Evolutionary conservation across 1,139 yeast genomes (phyloP).

Genomic region (Groenewaldozyma sp.): DNA sequence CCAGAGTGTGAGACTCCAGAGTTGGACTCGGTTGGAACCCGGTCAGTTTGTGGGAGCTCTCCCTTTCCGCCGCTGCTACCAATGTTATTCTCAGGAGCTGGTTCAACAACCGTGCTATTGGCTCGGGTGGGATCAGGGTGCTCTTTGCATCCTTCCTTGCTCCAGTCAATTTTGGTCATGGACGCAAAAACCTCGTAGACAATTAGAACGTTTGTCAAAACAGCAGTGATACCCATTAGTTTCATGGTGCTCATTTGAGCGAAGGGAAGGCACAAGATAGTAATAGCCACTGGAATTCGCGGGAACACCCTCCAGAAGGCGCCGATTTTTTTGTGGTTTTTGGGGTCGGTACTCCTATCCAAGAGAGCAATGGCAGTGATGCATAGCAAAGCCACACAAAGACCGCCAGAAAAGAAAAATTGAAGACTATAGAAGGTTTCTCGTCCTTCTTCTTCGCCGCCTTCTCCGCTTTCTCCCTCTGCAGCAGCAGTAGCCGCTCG

Average conservation of each 20-base stretch:
- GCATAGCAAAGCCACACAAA: constrained; percentile 34
- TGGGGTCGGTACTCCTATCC: constrained; percentile 36
- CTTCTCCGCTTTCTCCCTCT: constrained; percentile 6
- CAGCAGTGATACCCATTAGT: constrained; percentile 38
- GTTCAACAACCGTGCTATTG: too few relatives aligned
- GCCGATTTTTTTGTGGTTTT: constrained; percentile 23
- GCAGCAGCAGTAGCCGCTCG: too few relatives aligned
- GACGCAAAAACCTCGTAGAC: constrained; percentile 13
- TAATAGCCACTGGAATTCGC: constrained; percentile 27
- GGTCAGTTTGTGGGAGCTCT: too few relatives aligned
- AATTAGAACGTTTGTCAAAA: constrained; percentile 22
- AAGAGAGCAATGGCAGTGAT: constrained; percentile 34
- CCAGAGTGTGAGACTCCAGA: too few relatives aligned
- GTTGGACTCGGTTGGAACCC: too few relatives aligned
- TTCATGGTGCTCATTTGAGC: constrained; percentile 37
- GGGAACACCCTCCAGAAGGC: constrained; percentile 34
- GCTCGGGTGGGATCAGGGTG: too few relatives aligned
- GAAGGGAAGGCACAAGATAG: constrained; percentile 38
- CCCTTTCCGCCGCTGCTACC: too few relatives aligned
- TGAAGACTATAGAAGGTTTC: constrained; percentile 33
- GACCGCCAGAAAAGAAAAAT: constrained; percentile 44
- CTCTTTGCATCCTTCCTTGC: too few relatives aligned
- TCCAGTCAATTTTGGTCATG: constrained; percentile 4
- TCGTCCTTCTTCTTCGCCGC: constrained; percentile 19
- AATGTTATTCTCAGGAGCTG: too few relatives aligned